Evolutionary conservation across 305 asterid genomes (phyloP).

Genomic region (Solanum hybrid): DNA sequence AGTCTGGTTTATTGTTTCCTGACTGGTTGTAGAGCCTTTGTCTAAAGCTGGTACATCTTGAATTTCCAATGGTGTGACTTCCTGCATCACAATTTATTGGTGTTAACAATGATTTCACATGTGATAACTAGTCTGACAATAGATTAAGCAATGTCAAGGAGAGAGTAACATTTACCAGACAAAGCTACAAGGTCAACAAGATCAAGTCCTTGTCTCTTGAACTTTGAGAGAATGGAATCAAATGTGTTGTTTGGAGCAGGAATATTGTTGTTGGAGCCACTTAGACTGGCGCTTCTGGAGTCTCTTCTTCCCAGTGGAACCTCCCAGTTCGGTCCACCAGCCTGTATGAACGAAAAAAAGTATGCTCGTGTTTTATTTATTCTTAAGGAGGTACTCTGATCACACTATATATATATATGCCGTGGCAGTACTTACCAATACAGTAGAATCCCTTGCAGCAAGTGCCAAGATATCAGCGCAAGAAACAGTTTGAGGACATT

Average conservation of each 20-base stretch:
- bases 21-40: conserved; percentile 84
- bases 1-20: conserved; percentile 57
- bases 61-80: conserved; percentile 79
- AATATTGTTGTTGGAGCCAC: conserved; percentile 80
- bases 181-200: conserved; percentile 83
- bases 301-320: conserved; percentile 87
- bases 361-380: not conserved
- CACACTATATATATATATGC: not conserved
- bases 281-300: conserved; percentile 69
- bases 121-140: not conserved
- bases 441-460: conserved; percentile 79
- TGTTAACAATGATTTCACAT: not conserved
- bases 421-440: conserved; percentile 31
- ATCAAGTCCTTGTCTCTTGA: conserved; percentile 63
- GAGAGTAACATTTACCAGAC: conserved; percentile 36
- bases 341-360: conserved; percentile 18
- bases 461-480: conserved; percentile 76
- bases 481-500: conserved; percentile 38
- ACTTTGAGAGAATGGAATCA: conserved; percentile 71
- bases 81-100: conserved; percentile 32
- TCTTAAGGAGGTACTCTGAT: not conserved
- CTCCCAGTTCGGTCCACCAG: conserved; percentile 89
- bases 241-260: conserved; percentile 95
- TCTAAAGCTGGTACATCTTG: conserved; percentile 76
- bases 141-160: not conserved